Conservation (phyloP, 2,329 filamentous ascomycete genomes). For the Aspergillus quadrilineatus region DNA sequence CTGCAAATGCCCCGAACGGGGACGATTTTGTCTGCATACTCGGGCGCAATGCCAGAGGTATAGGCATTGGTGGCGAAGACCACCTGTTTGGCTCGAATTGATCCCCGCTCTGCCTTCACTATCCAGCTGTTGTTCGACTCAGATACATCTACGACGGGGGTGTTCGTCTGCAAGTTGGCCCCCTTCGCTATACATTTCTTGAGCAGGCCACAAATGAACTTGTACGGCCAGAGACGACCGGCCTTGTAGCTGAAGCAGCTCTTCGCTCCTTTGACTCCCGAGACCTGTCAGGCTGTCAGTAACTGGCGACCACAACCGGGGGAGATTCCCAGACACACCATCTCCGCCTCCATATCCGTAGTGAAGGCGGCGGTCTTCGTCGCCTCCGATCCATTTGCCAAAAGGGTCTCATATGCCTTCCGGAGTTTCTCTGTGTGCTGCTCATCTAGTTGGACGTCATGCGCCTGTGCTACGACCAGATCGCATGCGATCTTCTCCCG, state of each 20-base stretch:
- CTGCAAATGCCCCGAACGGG: conserved; percentile 64
- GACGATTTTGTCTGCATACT: conserved; percentile 68
- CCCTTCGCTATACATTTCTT: conserved; percentile 53
- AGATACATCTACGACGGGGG: conserved; percentile 40
- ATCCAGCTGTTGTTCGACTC: background rate
- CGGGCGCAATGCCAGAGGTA: conserved; percentile 70
- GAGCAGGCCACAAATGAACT: conserved; percentile 68
- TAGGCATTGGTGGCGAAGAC: conserved; percentile 85
- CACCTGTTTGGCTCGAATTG: conserved; percentile 62
- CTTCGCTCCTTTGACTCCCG: conserved; percentile 29
- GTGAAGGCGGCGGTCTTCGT: background rate
- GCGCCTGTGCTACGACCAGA: conserved; percentile 39
- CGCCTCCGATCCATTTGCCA: background rate
- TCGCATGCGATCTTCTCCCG: conserved; percentile 47
- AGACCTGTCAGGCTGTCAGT: background rate
- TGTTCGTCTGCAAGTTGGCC: conserved; percentile 55
- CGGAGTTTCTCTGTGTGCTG: conserved; percentile 20
- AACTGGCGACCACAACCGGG: background rate
- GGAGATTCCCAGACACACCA: background rate
- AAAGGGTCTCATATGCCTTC: background rate
- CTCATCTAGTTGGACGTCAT: conserved; percentile 42
- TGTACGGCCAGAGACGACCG: conserved; percentile 64
- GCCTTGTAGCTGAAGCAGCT: conserved; percentile 36
- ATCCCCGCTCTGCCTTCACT: conserved; percentile 61
- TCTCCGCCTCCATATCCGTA: background rate